phyloP scores from a whole-genome alignment of 805 yeast species.

The Blastobotrys mokoenaii region DNA sequence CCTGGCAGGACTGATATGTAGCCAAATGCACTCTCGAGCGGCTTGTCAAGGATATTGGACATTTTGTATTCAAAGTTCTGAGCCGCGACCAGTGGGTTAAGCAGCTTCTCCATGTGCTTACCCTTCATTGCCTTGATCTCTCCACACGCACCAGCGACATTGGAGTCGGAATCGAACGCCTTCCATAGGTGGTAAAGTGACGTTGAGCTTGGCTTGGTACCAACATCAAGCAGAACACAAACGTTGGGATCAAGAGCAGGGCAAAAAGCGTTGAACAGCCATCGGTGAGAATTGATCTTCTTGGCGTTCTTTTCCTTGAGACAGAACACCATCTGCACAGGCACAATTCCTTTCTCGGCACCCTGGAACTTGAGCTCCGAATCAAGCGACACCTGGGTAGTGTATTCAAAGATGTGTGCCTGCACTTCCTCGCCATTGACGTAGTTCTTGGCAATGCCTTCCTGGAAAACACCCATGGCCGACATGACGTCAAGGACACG shows the following conservation, averaged over 20 bases:
- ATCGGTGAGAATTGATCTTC: conserved; percentile 94
- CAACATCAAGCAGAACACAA: conserved; percentile 87
- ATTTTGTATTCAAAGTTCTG: conserved; percentile 95
- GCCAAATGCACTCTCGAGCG: conserved; percentile 86
- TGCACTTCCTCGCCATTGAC: conserved; percentile 88
- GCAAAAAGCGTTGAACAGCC: conserved; percentile 94
- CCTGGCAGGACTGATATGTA: conserved; percentile 93
- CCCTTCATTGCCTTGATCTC: conserved; percentile 96
- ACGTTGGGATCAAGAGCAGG: conserved; percentile 90
- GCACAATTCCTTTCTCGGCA: conserved; percentile 81
- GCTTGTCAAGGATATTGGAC: conserved; percentile 94
- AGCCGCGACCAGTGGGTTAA: conserved; percentile 90
- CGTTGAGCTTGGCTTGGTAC: conserved; percentile 84
- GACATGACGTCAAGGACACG: conserved; percentile 83
- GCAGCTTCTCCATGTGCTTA: conserved; percentile 66
- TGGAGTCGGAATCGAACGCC: conserved; percentile 91
- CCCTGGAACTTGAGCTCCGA: conserved; percentile 85
- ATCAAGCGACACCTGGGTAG: conserved; percentile 90
- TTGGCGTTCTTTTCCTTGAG: conserved; percentile 86
- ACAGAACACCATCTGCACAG: conserved; percentile 90
- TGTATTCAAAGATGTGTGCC: conserved; percentile 92
- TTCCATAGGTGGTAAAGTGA: conserved; percentile 95
- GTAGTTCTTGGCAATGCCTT: conserved; percentile 89
- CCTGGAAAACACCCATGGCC: conserved; percentile 95
- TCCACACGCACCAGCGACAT: conserved; percentile 99